Conservation (phyloP, 1,139 yeast genomes). For the Pichia norvegensis region DNA sequence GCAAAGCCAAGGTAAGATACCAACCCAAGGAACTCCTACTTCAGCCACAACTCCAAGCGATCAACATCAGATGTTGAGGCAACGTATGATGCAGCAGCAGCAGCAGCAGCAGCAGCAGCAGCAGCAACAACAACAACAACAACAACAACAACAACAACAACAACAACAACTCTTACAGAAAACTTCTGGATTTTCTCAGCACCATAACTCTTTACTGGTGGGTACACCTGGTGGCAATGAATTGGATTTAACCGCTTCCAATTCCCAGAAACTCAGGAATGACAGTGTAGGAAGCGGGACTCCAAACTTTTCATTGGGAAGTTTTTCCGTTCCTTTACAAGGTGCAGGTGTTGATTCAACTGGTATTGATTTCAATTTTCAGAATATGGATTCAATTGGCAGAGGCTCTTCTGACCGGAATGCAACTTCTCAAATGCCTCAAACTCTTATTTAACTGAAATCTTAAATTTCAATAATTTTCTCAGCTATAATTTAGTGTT, state of each 20-base stretch:
- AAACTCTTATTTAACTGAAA: background rate
- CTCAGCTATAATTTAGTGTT: too few species aligned
- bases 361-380: background rate
- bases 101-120: conserved; percentile 13
- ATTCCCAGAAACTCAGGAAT: background rate
- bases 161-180: conserved; percentile 5
- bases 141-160: conserved; percentile 1
- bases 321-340: background rate
- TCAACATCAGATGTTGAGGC: conserved; percentile 1
- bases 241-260: background rate
- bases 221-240: background rate
- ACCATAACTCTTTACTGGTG: background rate
- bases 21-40: conserved; percentile 12
- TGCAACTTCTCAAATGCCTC: conserved; percentile 9
- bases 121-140: conserved; percentile 10
- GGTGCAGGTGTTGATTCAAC: background rate
- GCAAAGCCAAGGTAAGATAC: background rate
- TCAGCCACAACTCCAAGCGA: conserved; percentile 13
- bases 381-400: background rate
- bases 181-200: background rate
- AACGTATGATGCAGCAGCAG: conserved; percentile 1
- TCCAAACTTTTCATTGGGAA: conserved; percentile 1
- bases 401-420: conserved; percentile 2
- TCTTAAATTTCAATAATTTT: too few species aligned
- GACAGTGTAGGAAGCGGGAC: background rate